Evolutionary conservation across 768 basidiomycete species (phyloP).

Genomic region (Phaeolepiota aurea): DNA sequence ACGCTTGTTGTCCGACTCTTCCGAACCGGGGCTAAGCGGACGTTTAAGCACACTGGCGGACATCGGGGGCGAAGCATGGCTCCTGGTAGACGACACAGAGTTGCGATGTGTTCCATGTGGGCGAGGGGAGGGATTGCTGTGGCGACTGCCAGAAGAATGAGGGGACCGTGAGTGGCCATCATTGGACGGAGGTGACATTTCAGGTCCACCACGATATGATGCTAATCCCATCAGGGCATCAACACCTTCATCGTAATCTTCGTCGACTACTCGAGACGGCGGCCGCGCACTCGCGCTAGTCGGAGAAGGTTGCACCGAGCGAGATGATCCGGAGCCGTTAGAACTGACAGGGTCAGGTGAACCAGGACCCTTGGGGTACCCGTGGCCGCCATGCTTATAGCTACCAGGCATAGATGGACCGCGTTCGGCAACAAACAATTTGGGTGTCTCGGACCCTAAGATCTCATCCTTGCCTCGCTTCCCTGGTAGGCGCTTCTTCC

Average conservation of each 20-base stretch:
- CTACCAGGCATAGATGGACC: conserved; percentile 15
- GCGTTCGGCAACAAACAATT: conserved; percentile 25
- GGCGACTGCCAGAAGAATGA: conserved; percentile 48
- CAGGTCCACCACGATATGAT: conserved; percentile 22
- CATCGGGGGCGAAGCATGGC: conserved; percentile 54
- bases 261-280: conserved; percentile 69
- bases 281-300: conserved; percentile 51
- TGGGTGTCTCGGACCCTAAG: conserved; percentile 36
- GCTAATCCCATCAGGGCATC: conserved; percentile 76
- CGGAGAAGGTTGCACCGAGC: conserved; percentile 68
- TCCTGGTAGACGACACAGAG: conserved; percentile 58
- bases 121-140: conserved; percentile 39
- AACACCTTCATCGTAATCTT: conserved; percentile 87
- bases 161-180: conserved; percentile 40
- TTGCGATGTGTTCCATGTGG: conserved; percentile 50
- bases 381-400: conserved; percentile 14
- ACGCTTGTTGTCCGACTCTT: conserved; percentile 55
- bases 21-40: conserved; percentile 57
- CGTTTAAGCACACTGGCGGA: conserved; percentile 48
- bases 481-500: conserved; percentile 34
- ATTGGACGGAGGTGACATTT: conserved; percentile 18
- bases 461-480: conserved; percentile 36
- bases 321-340: conserved; percentile 51
- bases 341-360: conserved; percentile 63
- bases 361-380: conserved; percentile 31